Evolutionary conservation across 257 asterid genomes (phyloP).

Genomic region (Capsicum pubescens): DNA sequence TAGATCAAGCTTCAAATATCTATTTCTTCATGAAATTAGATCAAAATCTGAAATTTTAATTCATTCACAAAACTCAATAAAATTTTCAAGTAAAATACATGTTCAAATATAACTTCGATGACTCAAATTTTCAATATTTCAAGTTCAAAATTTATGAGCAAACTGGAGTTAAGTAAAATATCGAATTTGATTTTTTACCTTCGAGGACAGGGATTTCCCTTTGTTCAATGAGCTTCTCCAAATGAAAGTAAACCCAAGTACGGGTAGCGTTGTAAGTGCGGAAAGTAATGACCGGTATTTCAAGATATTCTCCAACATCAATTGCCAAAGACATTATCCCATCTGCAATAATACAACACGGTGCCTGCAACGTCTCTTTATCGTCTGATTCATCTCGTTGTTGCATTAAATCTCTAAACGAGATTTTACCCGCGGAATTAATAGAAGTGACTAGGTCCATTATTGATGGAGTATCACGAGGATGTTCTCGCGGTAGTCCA

Average conservation of each 20-base stretch:
- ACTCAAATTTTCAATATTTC: too few species aligned
- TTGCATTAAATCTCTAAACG: slow-evolving; percentile 34
- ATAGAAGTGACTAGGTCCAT: slow-evolving; percentile 40
- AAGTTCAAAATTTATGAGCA: too few species aligned
- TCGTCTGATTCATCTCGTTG: background rate
- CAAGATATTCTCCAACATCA: slow-evolving; percentile 48
- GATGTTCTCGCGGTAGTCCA: slow-evolving; percentile 53
- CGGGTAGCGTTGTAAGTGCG: slow-evolving; percentile 51
- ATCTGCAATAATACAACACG: slow-evolving; percentile 48
- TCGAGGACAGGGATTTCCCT: slow-evolving; percentile 44
- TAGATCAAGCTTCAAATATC: too few species aligned
- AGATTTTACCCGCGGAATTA: slow-evolving; percentile 24
- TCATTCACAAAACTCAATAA: too few species aligned
- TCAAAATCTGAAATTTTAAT: too few species aligned
- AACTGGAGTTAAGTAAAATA: too few species aligned
- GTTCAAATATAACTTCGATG: too few species aligned
- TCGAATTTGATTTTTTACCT: slow-evolving; percentile 32
- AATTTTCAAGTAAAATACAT: too few species aligned
- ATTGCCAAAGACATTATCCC: slow-evolving; percentile 55
- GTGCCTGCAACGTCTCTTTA: background rate
- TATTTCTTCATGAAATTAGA: too few species aligned
- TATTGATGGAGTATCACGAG: slow-evolving; percentile 30
- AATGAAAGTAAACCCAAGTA: slow-evolving; percentile 48
- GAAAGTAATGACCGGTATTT: slow-evolving; percentile 47
- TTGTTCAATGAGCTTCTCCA: slow-evolving; percentile 39